phyloP scores from a whole-genome alignment of 345 rosid genomes.

The Rhizophora mangle region DNA sequence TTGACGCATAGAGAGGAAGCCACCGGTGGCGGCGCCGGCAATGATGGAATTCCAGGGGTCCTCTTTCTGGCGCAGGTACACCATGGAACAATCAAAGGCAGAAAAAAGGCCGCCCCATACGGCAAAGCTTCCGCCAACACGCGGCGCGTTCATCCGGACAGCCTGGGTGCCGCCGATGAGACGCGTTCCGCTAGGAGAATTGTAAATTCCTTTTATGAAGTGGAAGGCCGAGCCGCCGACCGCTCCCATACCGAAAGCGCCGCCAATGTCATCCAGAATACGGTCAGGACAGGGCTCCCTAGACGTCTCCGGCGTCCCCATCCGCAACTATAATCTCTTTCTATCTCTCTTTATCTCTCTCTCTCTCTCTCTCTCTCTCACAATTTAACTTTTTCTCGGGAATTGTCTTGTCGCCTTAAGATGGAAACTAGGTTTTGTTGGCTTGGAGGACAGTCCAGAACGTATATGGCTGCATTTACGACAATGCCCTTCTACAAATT shows the following conservation, averaged over 20 bases:
- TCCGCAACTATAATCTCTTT: neutral
- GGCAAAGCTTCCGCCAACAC: slow-evolving; percentile 70
- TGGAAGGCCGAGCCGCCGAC: slow-evolving; percentile 71
- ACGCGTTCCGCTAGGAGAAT: slow-evolving; percentile 60
- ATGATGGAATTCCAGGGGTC: slow-evolving; percentile 90
- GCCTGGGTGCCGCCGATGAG: slow-evolving; percentile 65
- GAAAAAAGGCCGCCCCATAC: slow-evolving; percentile 86
- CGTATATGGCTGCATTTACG: too few relatives aligned
- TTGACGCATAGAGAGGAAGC: slow-evolving; percentile 65
- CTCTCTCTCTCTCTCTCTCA: too few relatives aligned
- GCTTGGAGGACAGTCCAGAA: too few relatives aligned
- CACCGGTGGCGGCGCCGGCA: slow-evolving; percentile 85
- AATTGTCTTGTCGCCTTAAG: too few relatives aligned
- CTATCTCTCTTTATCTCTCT: too few relatives aligned
- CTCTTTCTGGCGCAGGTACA: slow-evolving; percentile 79
- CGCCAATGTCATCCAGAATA: slow-evolving; percentile 69
- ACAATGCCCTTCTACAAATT: too few relatives aligned
- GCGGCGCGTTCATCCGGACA: slow-evolving; percentile 75
- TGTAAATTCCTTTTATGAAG: slow-evolving; percentile 57
- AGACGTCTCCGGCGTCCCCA: slow-evolving; percentile 61
- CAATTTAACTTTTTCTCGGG: too few relatives aligned
- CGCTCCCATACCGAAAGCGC: slow-evolving; percentile 86
- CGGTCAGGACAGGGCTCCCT: slow-evolving; percentile 84
- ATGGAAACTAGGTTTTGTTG: neutral
- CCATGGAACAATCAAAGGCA: slow-evolving; percentile 71